Evolutionary conservation across 2,329 filamentous ascomycete genomes (phyloP).

Genomic region (Talaromyces sp.): DNA sequence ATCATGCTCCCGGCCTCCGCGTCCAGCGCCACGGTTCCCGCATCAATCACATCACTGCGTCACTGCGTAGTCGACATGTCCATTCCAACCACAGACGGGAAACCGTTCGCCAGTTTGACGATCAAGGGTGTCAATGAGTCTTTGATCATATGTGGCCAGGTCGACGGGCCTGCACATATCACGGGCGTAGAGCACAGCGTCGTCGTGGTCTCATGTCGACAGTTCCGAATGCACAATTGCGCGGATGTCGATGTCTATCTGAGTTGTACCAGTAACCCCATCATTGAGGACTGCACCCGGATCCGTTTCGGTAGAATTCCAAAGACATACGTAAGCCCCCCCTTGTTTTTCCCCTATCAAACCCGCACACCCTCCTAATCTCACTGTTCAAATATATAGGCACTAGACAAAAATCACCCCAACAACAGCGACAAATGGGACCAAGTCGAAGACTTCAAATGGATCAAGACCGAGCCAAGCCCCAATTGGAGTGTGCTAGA

Average conservation of each 20-base stretch:
- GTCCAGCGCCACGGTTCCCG: constrained; percentile 67
- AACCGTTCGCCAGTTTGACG: constrained; percentile 66
- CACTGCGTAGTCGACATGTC: constrained; percentile 79
- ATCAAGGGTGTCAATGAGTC: constrained; percentile 68
- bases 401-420: constrained; percentile 30
- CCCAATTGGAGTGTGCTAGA: constrained; percentile 80
- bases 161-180: constrained; percentile 77
- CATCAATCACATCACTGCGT: constrained; percentile 65
- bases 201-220: constrained; percentile 75
- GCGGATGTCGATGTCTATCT: constrained; percentile 78
- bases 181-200: constrained; percentile 70
- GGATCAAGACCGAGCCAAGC: constrained; percentile 80
- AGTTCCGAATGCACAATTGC: constrained; percentile 91
- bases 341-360: background rate
- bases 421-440: constrained; percentile 68
- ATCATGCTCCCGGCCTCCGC: constrained; percentile 73
- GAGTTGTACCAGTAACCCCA: constrained; percentile 75
- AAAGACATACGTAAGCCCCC: constrained; percentile 58
- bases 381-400: constrained; percentile 19
- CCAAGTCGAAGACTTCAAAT: constrained; percentile 95
- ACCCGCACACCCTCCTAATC: background rate
- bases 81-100: constrained; percentile 53
- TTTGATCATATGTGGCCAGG: constrained; percentile 72
- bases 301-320: constrained; percentile 80
- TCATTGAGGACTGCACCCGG: constrained; percentile 81